Base-by-base conservation (phyloP, 495 filamentous ascomycete genomes). In the Pyrenula aspistea region DNA sequence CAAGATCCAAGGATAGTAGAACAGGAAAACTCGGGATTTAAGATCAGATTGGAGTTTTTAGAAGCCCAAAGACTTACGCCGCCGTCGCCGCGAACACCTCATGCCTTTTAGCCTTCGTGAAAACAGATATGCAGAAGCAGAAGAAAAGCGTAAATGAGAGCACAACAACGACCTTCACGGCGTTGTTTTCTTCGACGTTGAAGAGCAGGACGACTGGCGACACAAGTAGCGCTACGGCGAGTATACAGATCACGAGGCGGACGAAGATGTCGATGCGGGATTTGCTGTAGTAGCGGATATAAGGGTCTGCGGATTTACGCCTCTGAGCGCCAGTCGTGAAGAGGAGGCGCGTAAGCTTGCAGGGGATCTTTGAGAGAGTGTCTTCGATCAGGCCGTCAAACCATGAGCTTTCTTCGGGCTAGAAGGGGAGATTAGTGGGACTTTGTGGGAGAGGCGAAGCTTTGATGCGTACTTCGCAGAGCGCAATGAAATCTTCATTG, bases 341-440 rank as follows among this genome's bases (percentile, higher is more conserved):
- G 20, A 63, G 51, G 36, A 61, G 51, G 25, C 56, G 49, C 8
- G 55, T 58, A 20, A 67, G 2, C n/a, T 52, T 54, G 2, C 55
- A 49, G 1, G 59, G 61, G n/a, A 70, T 55, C 51, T 55, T 55
- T 10, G 25, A 49, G n/a, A 74, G 36, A 8, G 42, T 25, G 22
- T 64, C 63, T 53, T 70, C 70, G 4, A 74, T 57, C 0, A 64
- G 19, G 15, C 62, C 65, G 57, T 73, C 69, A 20, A 74, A 65
- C 62, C 67, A 72, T 25, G 67, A 60, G 51, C 56, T 53, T 53
- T 71, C 71, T 52, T 67, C 62, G 19, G 31, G 31, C 31, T 42
- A 42, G 31, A 42, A n/a, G n/a, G n/a, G 31, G 31, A 42, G 4
- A 15, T 42, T 42, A 42, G 31, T 42, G 31, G 31, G 15, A 42